Evolutionary conservation across 2,329 filamentous ascomycete genomes (phyloP).

Genomic region (Bipolaris oryzae): DNA sequence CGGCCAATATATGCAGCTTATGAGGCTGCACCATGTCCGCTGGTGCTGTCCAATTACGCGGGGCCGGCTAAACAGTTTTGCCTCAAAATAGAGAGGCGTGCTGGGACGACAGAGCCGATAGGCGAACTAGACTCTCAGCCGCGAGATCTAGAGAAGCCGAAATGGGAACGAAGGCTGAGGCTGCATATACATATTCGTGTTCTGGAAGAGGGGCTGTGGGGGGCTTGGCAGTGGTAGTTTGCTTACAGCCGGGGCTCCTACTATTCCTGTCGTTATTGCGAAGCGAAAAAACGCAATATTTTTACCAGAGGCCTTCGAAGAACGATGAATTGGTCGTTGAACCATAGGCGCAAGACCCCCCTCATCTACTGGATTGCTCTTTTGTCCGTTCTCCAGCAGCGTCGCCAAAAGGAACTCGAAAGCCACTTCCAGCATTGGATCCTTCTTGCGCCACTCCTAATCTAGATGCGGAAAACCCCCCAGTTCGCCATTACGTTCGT

Average conservation of each 20-base stretch:
- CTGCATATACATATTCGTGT: background rate
- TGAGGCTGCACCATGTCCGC: conserved; percentile 2
- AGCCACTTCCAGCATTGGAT: background rate
- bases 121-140: background rate
- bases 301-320: too few relatives aligned
- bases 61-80: background rate
- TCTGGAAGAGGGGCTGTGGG: background rate
- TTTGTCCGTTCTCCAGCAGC: background rate
- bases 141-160: background rate
- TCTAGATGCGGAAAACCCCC: background rate
- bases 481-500: background rate
- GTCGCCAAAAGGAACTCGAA: background rate
- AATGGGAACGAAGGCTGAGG: background rate
- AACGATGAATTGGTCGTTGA: too few relatives aligned
- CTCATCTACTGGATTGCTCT: too few relatives aligned
- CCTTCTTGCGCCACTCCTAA: background rate
- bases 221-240: background rate
- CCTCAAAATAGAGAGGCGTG: background rate
- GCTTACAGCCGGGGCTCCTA: background rate
- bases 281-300: background rate
- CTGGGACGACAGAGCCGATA: background rate
- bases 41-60: background rate
- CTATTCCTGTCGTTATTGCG: background rate
- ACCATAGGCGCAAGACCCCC: too few relatives aligned
- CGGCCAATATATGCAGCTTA: conserved; percentile 1